These are phyloP conservation scores for Sclerotinia sclerotiorum DNA, from an alignment of 2,329 filamentous ascomycete species.

Conservation along the genomic window DNA sequence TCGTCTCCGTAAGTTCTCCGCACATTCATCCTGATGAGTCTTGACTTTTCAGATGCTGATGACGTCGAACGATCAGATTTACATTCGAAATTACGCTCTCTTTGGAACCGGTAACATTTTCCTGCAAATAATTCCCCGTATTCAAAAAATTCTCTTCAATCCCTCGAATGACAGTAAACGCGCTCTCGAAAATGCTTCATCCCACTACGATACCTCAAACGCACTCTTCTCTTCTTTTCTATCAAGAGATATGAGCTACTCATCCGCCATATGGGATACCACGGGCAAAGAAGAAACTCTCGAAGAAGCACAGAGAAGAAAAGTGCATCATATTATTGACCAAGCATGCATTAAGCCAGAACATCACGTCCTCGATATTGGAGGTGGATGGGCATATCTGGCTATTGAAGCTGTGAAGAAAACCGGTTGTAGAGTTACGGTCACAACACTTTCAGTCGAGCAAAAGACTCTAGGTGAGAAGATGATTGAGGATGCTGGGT, in stretches of 20 bases:
- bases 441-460: constrained; percentile 63
- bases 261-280: constrained; percentile 60
- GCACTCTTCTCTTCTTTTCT: constrained; percentile 70
- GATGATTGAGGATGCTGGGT: constrained; percentile 58
- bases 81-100: constrained; percentile 13
- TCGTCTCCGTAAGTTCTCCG: constrained; percentile 16
- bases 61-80: not conserved
- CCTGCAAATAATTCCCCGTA: constrained; percentile 7
- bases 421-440: constrained; percentile 67
- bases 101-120: constrained; percentile 1
- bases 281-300: constrained; percentile 49
- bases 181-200: constrained; percentile 61
- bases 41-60: not conserved
- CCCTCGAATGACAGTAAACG: constrained; percentile 55
- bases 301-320: constrained; percentile 63
- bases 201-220: constrained; percentile 73
- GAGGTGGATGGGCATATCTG: constrained; percentile 70
- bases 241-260: constrained; percentile 70
- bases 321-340: constrained; percentile 62
- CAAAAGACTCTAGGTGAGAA: constrained; percentile 65
- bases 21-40: not conserved
- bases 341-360: constrained; percentile 58
- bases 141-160: constrained; percentile 16
- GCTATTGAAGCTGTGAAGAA: constrained; percentile 64
- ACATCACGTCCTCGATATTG: constrained; percentile 70